Conservation (phyloP, 2,329 filamentous ascomycete genomes). For the Xylaria sp. region DNA sequence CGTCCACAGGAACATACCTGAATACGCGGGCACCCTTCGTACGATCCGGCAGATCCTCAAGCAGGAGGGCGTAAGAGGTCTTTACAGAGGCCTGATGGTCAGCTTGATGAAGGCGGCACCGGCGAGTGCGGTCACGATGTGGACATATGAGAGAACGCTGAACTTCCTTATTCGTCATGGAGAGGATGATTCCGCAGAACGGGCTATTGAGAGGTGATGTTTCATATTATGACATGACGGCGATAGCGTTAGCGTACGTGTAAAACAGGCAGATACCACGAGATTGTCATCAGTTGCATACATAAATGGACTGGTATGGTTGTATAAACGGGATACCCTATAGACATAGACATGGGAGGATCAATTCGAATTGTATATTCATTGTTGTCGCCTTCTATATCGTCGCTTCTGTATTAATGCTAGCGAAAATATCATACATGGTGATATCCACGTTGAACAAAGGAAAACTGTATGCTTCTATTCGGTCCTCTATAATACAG, state of each 20-base stretch:
- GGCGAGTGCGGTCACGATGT: constrained; percentile 91
- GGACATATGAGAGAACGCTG: constrained; percentile 88
- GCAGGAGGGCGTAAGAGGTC: constrained; percentile 78
- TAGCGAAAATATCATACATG: background rate
- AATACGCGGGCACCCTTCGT: constrained; percentile 75
- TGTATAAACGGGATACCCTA: constrained; percentile 35
- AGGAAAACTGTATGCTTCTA: constrained; percentile 42
- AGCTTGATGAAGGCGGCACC: constrained; percentile 94
- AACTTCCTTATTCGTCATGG: constrained; percentile 62
- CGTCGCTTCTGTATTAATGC: background rate
- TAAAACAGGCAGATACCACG: constrained; percentile 2
- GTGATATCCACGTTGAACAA: constrained; percentile 27
- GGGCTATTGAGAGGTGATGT: constrained; percentile 21
- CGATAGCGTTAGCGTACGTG: background rate
- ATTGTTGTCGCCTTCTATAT: background rate
- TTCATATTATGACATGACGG: constrained; percentile 16
- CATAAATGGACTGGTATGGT: constrained; percentile 22
- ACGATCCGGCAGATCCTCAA: constrained; percentile 76
- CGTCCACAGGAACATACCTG: constrained; percentile 87
- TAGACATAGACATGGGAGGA: constrained; percentile 37
- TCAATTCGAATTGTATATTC: constrained; percentile 16
- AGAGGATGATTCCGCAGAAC: constrained; percentile 46
- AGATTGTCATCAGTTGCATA: constrained; percentile 15
- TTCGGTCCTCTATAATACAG: constrained; percentile 48
- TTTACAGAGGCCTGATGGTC: constrained; percentile 90